These are phyloP conservation scores for Nicotiana benthamiana DNA, from an alignment of 257 asterid species.

Conservation along the genomic window DNA sequence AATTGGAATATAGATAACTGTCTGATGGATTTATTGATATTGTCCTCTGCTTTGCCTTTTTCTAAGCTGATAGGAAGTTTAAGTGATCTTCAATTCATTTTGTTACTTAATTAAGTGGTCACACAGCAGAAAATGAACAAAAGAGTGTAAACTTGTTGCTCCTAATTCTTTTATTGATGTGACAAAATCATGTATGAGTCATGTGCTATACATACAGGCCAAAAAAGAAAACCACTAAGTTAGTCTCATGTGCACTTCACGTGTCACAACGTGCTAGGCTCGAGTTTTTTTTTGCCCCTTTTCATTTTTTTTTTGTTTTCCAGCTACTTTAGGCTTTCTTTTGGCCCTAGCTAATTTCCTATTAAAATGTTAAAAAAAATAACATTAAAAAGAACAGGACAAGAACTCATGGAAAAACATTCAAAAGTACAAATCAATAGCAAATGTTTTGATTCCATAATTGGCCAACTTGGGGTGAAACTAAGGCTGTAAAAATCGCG, in stretches of 20 bases:
- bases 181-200: too few species aligned
- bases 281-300: not conserved
- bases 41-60: constrained; percentile 3
- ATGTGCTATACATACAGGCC: constrained; percentile 29
- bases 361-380: not conserved
- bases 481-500: too few species aligned
- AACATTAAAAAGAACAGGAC: not conserved
- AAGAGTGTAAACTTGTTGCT: constrained; percentile 21
- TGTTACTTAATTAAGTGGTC: constrained; percentile 22
- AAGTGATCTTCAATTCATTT: not conserved
- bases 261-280: constrained; percentile 24
- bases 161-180: constrained; percentile 29
- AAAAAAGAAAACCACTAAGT: constrained; percentile 14
- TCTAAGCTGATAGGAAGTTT: too few species aligned
- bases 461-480: too few species aligned
- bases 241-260: constrained; percentile 37
- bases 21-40: not conserved
- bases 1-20: constrained; percentile 11
- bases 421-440: too few species aligned
- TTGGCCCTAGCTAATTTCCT: not conserved
- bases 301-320: not conserved
- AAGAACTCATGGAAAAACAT: not conserved
- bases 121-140: constrained; percentile 31
- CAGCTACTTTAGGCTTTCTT: not conserved
- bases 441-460: too few species aligned